Evolutionary conservation across 257 asterid species (phyloP).

Genomic region (Penstemon barbatus): DNA sequence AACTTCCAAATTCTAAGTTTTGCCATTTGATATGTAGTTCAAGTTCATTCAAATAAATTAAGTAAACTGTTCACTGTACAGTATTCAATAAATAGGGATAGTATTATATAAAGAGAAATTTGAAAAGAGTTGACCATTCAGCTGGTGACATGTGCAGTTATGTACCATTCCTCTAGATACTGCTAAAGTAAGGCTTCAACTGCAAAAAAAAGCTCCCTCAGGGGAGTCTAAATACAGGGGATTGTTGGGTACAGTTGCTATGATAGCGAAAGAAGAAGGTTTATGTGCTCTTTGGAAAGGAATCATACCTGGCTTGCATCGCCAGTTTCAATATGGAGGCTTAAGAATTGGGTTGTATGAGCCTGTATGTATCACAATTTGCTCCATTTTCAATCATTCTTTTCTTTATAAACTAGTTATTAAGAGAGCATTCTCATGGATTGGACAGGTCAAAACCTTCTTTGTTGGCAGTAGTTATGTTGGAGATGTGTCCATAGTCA

Average conservation of each 20-base stretch:
- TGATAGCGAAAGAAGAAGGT: slow-evolving; percentile 89
- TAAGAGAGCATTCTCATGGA: slow-evolving; percentile 16
- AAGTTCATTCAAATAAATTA: too few species aligned
- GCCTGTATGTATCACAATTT: slow-evolving; percentile 56
- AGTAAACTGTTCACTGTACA: not conserved
- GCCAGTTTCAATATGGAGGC: slow-evolving; percentile 88
- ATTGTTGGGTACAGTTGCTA: slow-evolving; percentile 63
- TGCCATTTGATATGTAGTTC: not conserved
- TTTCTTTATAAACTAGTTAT: slow-evolving; percentile 7
- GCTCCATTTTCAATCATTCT: slow-evolving; percentile 9
- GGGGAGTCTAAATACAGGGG: slow-evolving; percentile 78
- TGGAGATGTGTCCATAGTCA: slow-evolving; percentile 66
- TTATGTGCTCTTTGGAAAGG: slow-evolving; percentile 86
- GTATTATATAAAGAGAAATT: slow-evolving; percentile 3
- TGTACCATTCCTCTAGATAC: slow-evolving; percentile 86
- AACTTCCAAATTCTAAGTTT: not conserved
- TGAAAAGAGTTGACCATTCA: slow-evolving; percentile 26
- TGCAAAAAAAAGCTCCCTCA: slow-evolving; percentile 65
- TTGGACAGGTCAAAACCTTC: slow-evolving; percentile 67
- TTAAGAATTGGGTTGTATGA: slow-evolving; percentile 79
- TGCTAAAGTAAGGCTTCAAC: slow-evolving; percentile 93
- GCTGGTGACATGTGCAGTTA: slow-evolving; percentile 50
- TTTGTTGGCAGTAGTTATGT: slow-evolving; percentile 53
- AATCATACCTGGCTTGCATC: slow-evolving; percentile 82
- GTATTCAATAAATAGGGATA: not conserved